Percentiles rank a stretch among this genome's conserved stretches.
Conservation (phyloP, 2,329 filamentous ascomycete species). For the Neofusicoccum kwambonambiense region DNA sequence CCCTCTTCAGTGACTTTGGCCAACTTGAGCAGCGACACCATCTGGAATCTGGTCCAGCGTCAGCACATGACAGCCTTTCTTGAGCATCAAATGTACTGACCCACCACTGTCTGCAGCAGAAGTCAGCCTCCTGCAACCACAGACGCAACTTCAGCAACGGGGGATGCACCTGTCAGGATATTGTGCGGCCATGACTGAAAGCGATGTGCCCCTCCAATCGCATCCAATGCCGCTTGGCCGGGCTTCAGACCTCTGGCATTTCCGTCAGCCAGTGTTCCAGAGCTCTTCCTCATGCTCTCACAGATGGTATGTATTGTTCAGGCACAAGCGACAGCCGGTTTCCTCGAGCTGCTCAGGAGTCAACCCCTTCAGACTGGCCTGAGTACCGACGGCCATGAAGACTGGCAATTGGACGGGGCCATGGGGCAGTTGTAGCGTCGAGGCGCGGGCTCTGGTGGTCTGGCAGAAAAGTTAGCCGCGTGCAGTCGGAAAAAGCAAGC, state of each 20-base stretch:
- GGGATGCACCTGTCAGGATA: slow-evolving; percentile 67
- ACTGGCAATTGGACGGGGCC: slow-evolving; percentile 52
- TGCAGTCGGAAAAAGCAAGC: too few relatives aligned
- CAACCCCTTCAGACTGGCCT: slow-evolving; percentile 90
- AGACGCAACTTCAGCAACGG: neutral
- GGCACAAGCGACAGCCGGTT: slow-evolving; percentile 82
- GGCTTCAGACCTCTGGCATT: slow-evolving; percentile 74
- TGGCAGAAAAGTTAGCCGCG: slow-evolving; percentile 39
- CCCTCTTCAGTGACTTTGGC: slow-evolving; percentile 94
- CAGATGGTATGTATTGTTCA: slow-evolving; percentile 98
- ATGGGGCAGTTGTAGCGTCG: slow-evolving; percentile 84
- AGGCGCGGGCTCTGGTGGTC: slow-evolving; percentile 93
- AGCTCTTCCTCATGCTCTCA: slow-evolving; percentile 25
- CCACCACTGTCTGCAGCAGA: slow-evolving; percentile 44
- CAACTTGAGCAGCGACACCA: slow-evolving; percentile 93
- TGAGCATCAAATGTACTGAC: slow-evolving; percentile 32
- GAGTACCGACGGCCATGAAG: slow-evolving; percentile 95
- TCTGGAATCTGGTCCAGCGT: slow-evolving; percentile 73
- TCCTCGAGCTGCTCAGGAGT: slow-evolving; percentile 90
- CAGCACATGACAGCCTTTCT: slow-evolving; percentile 26
- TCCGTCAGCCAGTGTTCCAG: neutral
- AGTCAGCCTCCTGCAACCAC: slow-evolving; percentile 25
- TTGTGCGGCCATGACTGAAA: slow-evolving; percentile 95
- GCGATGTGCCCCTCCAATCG: slow-evolving; percentile 88
- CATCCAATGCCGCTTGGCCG: slow-evolving; percentile 82